Evolutionary conservation across 257 asterid species (phyloP).

Genomic region (Nicotiana benthamiana): DNA sequence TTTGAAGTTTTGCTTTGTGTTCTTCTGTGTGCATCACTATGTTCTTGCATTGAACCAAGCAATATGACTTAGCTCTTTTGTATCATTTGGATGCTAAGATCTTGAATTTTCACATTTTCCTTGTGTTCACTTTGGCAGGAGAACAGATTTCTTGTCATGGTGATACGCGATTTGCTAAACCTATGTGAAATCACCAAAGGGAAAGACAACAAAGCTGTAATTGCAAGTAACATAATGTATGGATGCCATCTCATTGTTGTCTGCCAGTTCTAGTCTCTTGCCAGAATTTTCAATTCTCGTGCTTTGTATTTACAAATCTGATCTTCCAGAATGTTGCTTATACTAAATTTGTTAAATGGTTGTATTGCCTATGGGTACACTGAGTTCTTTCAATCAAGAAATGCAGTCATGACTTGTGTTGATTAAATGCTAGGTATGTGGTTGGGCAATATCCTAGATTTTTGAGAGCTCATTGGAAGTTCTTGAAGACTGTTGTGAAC

Average conservation of each 20-base stretch:
- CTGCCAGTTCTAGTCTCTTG: not conserved
- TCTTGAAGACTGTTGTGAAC: slow-evolving; percentile 96
- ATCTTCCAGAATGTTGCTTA: not conserved
- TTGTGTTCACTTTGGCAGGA: slow-evolving; percentile 47
- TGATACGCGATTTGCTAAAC: slow-evolving; percentile 92
- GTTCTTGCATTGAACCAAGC: not conserved
- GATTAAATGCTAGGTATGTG: slow-evolving; percentile 64
- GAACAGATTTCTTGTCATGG: slow-evolving; percentile 95
- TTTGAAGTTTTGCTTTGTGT: not conserved
- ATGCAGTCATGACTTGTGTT: not conserved
- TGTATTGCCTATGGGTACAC: not conserved
- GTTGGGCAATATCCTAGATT: slow-evolving; percentile 99
- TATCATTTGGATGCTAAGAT: not conserved
- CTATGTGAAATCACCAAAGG: slow-evolving; percentile 97
- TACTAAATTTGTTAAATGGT: not conserved
- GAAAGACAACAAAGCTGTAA: slow-evolving; percentile 98
- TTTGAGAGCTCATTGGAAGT: slow-evolving; percentile 99
- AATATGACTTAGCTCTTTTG: not conserved
- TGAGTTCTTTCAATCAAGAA: not conserved
- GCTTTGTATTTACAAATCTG: not conserved
- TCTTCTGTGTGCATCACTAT: not conserved
- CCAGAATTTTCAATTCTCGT: not conserved
- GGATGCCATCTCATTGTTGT: slow-evolving; percentile 4
- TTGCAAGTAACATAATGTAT: slow-evolving; percentile 98
- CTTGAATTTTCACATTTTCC: slow-evolving; percentile 3